Evolutionary conservation across 2,329 filamentous ascomycete genomes (phyloP).

Genomic region (Paraphaeosphaeria minitans): DNA sequence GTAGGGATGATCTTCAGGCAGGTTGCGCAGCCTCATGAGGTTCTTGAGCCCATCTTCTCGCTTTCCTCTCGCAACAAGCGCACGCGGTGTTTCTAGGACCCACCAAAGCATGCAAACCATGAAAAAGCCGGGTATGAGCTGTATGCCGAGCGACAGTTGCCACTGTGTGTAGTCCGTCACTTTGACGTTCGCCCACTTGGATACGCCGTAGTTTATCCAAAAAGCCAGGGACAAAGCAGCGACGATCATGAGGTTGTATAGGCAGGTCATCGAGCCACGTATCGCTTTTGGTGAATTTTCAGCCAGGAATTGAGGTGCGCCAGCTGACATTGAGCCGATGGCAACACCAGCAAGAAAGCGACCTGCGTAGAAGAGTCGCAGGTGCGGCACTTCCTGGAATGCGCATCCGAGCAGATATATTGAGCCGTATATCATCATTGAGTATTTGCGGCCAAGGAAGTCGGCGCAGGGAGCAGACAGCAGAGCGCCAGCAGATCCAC

Average conservation of each 20-base stretch:
- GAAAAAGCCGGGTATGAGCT: constrained; percentile 47
- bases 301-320: constrained; percentile 48
- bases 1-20: constrained; percentile 43
- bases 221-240: constrained; percentile 43
- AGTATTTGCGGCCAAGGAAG: constrained; percentile 42
- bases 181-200: constrained; percentile 28
- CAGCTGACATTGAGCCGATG: constrained; percentile 21
- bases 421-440: constrained; percentile 38
- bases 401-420: constrained; percentile 36
- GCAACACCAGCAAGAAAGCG: constrained; percentile 45
- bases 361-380: constrained; percentile 46
- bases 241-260: constrained; percentile 50
- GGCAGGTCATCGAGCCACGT: constrained; percentile 49
- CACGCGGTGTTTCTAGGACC: constrained; percentile 44
- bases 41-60: constrained; percentile 44
- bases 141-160: constrained; percentile 46
- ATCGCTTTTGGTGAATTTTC: constrained; percentile 51
- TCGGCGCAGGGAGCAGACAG: constrained; percentile 33
- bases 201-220: constrained; percentile 39
- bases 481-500: constrained; percentile 46
- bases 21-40: constrained; percentile 47
- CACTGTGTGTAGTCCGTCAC: constrained; percentile 41
- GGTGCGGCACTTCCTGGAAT: constrained; percentile 43
- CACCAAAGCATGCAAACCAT: constrained; percentile 26
- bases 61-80: constrained; percentile 27